These are phyloP conservation scores for Penicillium glabrum DNA, from an alignment of 2,329 filamentous ascomycete genomes.

Conservation along the genomic window DNA sequence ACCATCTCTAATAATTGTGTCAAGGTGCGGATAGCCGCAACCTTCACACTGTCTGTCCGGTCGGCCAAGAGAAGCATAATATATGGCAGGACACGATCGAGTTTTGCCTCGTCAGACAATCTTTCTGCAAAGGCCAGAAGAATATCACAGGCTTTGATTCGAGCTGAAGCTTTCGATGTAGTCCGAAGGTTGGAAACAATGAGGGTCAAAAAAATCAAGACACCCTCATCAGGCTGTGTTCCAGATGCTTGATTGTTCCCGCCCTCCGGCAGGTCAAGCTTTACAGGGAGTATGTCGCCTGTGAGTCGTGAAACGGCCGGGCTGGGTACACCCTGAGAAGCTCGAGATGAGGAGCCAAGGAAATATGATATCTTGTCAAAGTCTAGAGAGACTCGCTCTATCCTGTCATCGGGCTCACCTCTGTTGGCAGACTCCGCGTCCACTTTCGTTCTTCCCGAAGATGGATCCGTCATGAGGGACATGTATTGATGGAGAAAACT, in stretches of 20 bases:
- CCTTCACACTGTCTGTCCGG: constrained; percentile 77
- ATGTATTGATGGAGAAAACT: constrained; percentile 97
- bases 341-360: constrained; percentile 68
- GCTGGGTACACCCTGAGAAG: constrained; percentile 34
- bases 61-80: constrained; percentile 81
- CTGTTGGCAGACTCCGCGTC: constrained; percentile 69
- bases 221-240: constrained; percentile 77
- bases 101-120: constrained; percentile 89
- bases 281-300: constrained; percentile 62
- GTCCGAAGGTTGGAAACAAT: constrained; percentile 87
- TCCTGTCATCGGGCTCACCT: constrained; percentile 87
- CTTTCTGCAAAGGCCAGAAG: constrained; percentile 88
- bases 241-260: constrained; percentile 66
- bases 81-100: constrained; percentile 90
- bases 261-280: constrained; percentile 83
- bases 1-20: constrained; percentile 88
- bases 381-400: constrained; percentile 88
- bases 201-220: constrained; percentile 85
- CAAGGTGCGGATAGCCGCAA: constrained; percentile 80
- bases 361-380: constrained; percentile 99
- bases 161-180: constrained; percentile 82
- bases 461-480: constrained; percentile 89
- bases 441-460: constrained; percentile 71
- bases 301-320: constrained; percentile 33
- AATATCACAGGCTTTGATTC: constrained; percentile 85